These are phyloP conservation scores for Diaporthe helianthi DNA, from an alignment of 2,329 filamentous ascomycete species.

Conservation along the genomic window DNA sequence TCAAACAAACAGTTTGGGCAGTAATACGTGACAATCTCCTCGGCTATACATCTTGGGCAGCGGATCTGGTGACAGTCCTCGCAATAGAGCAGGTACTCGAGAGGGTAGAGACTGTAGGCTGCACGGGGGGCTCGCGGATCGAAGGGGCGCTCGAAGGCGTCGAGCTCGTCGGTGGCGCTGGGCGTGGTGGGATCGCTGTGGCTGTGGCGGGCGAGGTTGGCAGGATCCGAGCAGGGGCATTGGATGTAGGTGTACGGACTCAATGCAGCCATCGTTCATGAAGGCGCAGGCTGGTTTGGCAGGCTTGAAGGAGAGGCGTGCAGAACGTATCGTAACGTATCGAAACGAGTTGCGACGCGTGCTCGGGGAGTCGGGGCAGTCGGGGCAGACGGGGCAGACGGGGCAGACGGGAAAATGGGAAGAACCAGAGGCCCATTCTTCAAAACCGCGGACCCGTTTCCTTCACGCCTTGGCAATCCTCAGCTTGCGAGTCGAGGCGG, in stretches of 20 bases:
- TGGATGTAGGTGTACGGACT: conserved; percentile 72
- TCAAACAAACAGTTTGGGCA: conserved; percentile 97
- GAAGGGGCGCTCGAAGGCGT: conserved; percentile 81
- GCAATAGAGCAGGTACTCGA: conserved; percentile 94
- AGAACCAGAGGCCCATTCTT: not conserved
- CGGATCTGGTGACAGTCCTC: conserved; percentile 97
- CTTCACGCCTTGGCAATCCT: not conserved
- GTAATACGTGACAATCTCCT: conserved; percentile 95
- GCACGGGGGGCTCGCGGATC: conserved; percentile 85
- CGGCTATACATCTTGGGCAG: conserved; percentile 87
- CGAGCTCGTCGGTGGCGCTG: conserved; percentile 46
- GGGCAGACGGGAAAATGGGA: not conserved
- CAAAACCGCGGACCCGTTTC: not conserved
- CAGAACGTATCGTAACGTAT: not conserved
- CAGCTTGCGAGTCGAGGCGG: not conserved
- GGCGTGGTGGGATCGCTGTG: conserved; percentile 37
- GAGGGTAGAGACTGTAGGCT: conserved; percentile 90
- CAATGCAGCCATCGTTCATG: conserved; percentile 55
- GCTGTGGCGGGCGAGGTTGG: conserved; percentile 42
- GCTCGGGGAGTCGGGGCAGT: not conserved
- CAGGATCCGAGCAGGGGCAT: conserved; percentile 66
- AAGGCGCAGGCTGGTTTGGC: not conserved
- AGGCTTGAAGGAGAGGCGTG: not conserved
- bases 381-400: not conserved
- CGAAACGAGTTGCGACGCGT: not conserved